Evolutionary conservation across 305 asterid genomes (phyloP), one percentile per base, ranked within the genome.

Genomic region (Plantago coronopus): DNA sequence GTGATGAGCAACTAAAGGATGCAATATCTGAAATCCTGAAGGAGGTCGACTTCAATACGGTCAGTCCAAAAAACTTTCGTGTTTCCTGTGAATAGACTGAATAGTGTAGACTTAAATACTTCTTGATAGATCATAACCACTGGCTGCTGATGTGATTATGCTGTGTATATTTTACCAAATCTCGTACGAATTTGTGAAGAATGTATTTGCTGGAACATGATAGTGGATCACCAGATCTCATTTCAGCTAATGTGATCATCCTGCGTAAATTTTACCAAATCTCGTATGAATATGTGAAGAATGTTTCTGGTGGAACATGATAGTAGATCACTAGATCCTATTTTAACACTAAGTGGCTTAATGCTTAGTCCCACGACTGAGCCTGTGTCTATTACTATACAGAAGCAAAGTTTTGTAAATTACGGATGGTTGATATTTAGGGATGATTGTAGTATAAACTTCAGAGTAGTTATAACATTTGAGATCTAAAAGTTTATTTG

Each of bases 11-110:
- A 48, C 82, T 89, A 29, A 75, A 74, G 57, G 57, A 43, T 57
- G 81, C 81, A 0, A 76, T 84, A 27, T 75, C 83, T 77, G 84
- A 78, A 69, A 76, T 78, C 64, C 95, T 89, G 58, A 84, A 84
- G 77, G 89, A 81, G 69, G 95, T 84, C 5, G 94, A 89, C 76
- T 86, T 89, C 74, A 84, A 74, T 63, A 82, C 78, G 71, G 88
- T 79, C 45, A 65, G 85, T 62, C 18, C 63, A 47, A 21, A 27
- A 13, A 46, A 27, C 47, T 66, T 47, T 74, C 47, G 21, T 21
- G 8, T 56, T 49, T 15, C 18, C 14, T 34, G 54, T 34, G 53
- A 58, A 25, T n/a, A 20, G 51, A 21, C 13, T 38, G 40, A 6
- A 11, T 19, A 42, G 65, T 34, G 17, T 55, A 15, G 37, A 55